These are phyloP conservation scores for Pichia insulana DNA, from an alignment of 805 yeast genomes.

Conservation along the genomic window DNA sequence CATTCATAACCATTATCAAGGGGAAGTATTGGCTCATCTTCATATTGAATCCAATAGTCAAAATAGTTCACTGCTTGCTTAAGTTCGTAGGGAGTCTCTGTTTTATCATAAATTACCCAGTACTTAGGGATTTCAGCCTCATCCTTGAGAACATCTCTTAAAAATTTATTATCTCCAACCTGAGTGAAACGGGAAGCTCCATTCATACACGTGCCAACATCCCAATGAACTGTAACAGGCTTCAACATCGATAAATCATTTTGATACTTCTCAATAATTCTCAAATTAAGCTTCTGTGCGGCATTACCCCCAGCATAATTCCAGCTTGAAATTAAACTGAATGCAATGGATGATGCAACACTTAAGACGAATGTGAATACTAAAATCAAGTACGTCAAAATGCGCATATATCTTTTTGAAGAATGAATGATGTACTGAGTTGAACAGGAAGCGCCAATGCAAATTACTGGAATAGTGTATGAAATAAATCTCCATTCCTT, in stretches of 20 bases:
- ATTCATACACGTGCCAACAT: constrained; percentile 76
- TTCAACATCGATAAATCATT: constrained; percentile 1
- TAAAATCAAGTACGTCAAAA: constrained; percentile 23
- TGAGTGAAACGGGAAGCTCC: constrained; percentile 77
- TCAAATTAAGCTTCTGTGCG: constrained; percentile 39
- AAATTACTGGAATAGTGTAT: constrained; percentile 64
- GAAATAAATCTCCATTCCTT: constrained; percentile 91
- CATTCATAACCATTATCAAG: constrained; percentile 30
- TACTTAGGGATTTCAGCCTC: constrained; percentile 3
- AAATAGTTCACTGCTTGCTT: constrained; percentile 22
- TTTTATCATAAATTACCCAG: constrained; percentile 58
- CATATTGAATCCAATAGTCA: constrained; percentile 42
- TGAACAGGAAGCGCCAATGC: constrained; percentile 19
- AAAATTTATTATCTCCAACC: constrained; percentile 28
- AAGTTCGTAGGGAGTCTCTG: constrained; percentile 45
- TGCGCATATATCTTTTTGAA: not conserved
- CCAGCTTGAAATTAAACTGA: constrained; percentile 54
- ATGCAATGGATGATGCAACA: constrained; percentile 33
- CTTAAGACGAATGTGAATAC: constrained; percentile 29
- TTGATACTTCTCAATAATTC: constrained; percentile 5
- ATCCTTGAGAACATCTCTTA: no score
- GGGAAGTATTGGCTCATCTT: constrained; percentile 21
- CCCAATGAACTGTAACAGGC: constrained; percentile 53
- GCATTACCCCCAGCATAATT: constrained; percentile 93
- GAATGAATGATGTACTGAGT: constrained; percentile 3